A percentile compares a stretch with the other conserved stretches of the same genome.
Evolutionary conservation across 2,329 filamentous ascomycete species (phyloP).

Genomic region (Pestalotiopsis sp.): DNA sequence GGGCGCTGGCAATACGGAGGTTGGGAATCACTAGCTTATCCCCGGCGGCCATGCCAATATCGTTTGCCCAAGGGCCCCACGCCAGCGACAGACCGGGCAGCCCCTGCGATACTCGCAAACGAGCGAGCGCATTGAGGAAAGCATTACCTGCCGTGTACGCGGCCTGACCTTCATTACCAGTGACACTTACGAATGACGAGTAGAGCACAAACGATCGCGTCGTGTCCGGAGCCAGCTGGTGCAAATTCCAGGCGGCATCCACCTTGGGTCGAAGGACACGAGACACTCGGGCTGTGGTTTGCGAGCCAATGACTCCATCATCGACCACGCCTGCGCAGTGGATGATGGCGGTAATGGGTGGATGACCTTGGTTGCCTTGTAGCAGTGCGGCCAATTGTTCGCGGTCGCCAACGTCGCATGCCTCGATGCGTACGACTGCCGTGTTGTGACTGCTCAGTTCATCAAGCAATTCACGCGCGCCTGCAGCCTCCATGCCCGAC

Average conservation of each 20-base stretch:
- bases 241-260: conserved; percentile 12
- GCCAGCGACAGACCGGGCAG: not conserved
- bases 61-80: conserved; percentile 10
- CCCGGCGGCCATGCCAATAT: conserved; percentile 8
- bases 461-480: not conserved
- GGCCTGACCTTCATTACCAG: conserved; percentile 13
- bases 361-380: conserved; percentile 1
- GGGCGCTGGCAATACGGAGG: not conserved
- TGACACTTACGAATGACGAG: conserved; percentile 5
- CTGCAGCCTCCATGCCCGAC: conserved; percentile 9
- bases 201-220: conserved; percentile 39
- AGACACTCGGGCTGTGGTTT: conserved; percentile 6
- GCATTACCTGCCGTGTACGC: conserved; percentile 8
- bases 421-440: conserved; percentile 5
- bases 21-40: conserved; percentile 2
- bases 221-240: conserved; percentile 9
- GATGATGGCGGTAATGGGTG: conserved; percentile 9
- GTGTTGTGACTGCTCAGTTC: conserved; percentile 5
- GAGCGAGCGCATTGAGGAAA: conserved; percentile 8
- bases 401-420: conserved; percentile 7
- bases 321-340: conserved; percentile 11
- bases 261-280: conserved; percentile 12
- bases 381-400: not conserved
- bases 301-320: conserved; percentile 7
- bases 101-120: conserved; percentile 7